Percentiles rank a stretch among this genome's conserved stretches.
These are phyloP conservation scores for Lithocarpus polystachyus DNA, from an alignment of 306 rosid genomes.

Conservation along the genomic window DNA sequence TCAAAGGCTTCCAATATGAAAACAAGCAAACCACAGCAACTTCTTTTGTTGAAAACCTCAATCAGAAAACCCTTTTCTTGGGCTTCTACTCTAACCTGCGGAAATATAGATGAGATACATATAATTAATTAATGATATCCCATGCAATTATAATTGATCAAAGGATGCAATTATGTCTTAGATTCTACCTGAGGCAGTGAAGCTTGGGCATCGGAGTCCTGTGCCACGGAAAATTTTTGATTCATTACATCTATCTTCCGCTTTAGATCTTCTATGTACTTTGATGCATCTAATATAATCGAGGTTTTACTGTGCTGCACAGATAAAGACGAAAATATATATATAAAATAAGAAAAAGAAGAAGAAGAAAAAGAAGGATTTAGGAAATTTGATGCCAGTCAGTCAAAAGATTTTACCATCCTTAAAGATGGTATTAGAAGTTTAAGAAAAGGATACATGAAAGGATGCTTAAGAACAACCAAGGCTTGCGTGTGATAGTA, in stretches of 20 bases:
- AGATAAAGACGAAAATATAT: background rate
- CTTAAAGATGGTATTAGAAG: background rate
- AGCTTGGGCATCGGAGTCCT: constrained; percentile 21
- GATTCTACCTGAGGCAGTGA: constrained; percentile 42
- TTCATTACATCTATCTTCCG: constrained; percentile 32
- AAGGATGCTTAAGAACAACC: too few relatives aligned
- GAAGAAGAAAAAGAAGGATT: background rate
- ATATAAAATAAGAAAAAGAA: background rate
- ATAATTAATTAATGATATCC: background rate
- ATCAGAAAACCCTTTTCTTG: constrained; percentile 42
- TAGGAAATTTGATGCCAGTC: background rate
- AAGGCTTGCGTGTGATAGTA: background rate
- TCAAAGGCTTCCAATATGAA: constrained; percentile 63
- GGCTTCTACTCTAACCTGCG: constrained; percentile 44
- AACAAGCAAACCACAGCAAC: constrained; percentile 53
- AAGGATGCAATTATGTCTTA: background rate
- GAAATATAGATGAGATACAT: background rate
- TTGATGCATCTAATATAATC: constrained; percentile 33
- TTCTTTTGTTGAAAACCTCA: constrained; percentile 39
- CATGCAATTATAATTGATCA: background rate
- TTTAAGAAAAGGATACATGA: background rate
- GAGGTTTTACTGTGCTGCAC: constrained; percentile 35
- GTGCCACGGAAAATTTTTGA: constrained; percentile 17
- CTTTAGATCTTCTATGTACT: constrained; percentile 39
- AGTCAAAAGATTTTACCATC: background rate